These are phyloP conservation scores for Neostapfia colusana DNA, from an alignment of 176 grass and related monocot genomes.

Conservation along the genomic window DNA sequence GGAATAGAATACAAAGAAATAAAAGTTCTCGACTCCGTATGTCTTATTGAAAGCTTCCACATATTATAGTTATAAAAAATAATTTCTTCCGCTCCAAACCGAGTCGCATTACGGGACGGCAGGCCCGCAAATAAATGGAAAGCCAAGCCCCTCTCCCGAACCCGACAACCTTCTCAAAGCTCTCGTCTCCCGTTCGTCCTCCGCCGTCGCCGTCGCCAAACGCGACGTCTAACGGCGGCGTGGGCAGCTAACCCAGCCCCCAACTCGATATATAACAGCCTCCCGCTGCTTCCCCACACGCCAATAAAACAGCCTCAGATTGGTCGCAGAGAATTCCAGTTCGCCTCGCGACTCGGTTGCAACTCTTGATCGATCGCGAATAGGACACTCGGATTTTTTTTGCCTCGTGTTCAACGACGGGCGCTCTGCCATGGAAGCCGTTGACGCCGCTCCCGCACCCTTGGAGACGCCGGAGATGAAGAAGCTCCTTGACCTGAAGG, in stretches of 20 bases:
- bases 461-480: slow-evolving; percentile 32
- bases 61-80: no score
- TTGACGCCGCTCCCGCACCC: slow-evolving; percentile 37
- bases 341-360: neutral
- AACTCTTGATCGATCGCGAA: slow-evolving; percentile 1
- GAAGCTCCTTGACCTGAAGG: slow-evolving; percentile 54
- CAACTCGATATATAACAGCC: slow-evolving; percentile 29
- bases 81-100: slow-evolving; percentile 44
- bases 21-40: no score
- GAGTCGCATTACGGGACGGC: slow-evolving; percentile 22
- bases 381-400: neutral
- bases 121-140: slow-evolving; percentile 32
- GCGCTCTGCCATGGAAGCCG: slow-evolving; percentile 42
- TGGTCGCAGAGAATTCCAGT: neutral
- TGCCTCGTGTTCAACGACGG: slow-evolving; percentile 1
- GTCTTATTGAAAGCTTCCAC: no score
- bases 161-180: slow-evolving; percentile 30
- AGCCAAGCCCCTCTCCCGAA: slow-evolving; percentile 8
- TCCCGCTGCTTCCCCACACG: neutral
- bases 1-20: neutral
- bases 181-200: neutral
- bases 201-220: slow-evolving; percentile 45
- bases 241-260: slow-evolving; percentile 9
- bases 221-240: slow-evolving; percentile 43
- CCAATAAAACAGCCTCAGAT: slow-evolving; percentile 33